Conservation (phyloP, 1,139 yeast genomes). For the Nakaseomyces nivariensis region DNA sequence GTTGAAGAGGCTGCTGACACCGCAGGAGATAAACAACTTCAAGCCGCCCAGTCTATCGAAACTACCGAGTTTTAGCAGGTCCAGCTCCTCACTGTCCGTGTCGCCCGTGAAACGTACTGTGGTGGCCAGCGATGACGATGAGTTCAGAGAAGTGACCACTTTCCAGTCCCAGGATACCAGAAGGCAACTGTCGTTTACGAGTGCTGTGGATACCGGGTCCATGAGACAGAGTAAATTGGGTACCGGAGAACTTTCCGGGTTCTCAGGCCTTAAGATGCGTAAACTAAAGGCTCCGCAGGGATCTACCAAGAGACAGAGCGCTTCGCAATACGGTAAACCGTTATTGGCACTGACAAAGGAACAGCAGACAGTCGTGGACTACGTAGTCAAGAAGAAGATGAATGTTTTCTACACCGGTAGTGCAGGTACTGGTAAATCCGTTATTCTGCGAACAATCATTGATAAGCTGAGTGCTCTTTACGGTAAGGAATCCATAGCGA, state of each 20-base stretch:
- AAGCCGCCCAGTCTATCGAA: constrained; percentile 11
- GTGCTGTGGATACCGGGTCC: constrained; percentile 4
- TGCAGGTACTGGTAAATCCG: constrained; percentile 84
- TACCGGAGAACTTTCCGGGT: not conserved
- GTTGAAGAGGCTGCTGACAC: constrained; percentile 13
- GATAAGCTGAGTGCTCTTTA: constrained; percentile 33
- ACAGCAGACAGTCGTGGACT: constrained; percentile 44
- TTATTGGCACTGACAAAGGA: constrained; percentile 34
- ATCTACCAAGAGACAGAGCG: constrained; percentile 3
- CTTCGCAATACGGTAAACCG: not conserved
- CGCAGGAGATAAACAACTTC: constrained; percentile 20
- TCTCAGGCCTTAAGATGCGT: not conserved
- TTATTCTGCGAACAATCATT: constrained; percentile 54
- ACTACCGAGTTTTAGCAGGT: constrained; percentile 7
- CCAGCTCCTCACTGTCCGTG: constrained; percentile 6
- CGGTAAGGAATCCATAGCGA: constrained; percentile 49
- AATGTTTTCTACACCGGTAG: constrained; percentile 69
- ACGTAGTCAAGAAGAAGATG: constrained; percentile 39
- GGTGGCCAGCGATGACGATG: not conserved
- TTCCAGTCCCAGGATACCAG: constrained; percentile 7
- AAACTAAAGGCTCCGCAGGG: not conserved
- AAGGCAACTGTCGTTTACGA: constrained; percentile 13
- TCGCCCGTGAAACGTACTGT: not conserved
- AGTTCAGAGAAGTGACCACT: constrained; percentile 9
- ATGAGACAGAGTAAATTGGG: not conserved